Base-by-base conservation (phyloP, 306 rosid genomes). In the Crataegus laevigata region DNA sequence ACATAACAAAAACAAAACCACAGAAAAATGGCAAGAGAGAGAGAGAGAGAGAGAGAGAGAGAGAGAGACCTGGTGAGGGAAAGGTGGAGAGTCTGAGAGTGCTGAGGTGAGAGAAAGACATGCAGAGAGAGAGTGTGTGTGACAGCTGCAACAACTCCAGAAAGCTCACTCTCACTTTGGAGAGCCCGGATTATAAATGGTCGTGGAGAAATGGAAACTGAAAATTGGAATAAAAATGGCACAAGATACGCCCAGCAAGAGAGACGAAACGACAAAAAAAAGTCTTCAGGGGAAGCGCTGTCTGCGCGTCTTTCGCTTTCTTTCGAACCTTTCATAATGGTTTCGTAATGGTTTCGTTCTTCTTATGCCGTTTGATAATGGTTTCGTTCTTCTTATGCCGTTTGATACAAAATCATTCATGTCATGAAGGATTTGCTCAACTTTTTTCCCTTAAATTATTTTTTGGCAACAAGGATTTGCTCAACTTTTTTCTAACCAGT, bases 51-150 rank as follows among this genome's bases (percentile, higher is more conserved):
- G 47, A 68, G 69, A 36, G 55, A 59, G 68, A 72, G 62, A 28
- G 45, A 62, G 50, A 57, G 11, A 50, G 24, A 82, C 85, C 85
- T 78, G 85, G 67, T 38, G 75, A 12, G 28, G 77, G 69, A 36
- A 47, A 69, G 59, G 75, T 54, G 47, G 63, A 52, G 19, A 76
- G 62, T 52, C 50, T 68, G 19, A 66, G 72, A 8, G 45, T 68
- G 76, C 30, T 67, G 54, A 32, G 36, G 19, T 66, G 73, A 11
- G 34, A 54, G 68, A 73, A 47, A 47, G 76, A 51, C 82, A 68
- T 73, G 73, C 36, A 25, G 66, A 25, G 28, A 4, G 19, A n/a
- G 67, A 54, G 43, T 6, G 45, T 19, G 24, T 62, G n/a, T 62
- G 22, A 17, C 3, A 15, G 42, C 40, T 30, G 67, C 42, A 62